Percentiles rank a stretch among this genome's conserved stretches.
Evolutionary conservation across 257 asterid species (phyloP).

Genomic region (Handroanthus guayacan): DNA sequence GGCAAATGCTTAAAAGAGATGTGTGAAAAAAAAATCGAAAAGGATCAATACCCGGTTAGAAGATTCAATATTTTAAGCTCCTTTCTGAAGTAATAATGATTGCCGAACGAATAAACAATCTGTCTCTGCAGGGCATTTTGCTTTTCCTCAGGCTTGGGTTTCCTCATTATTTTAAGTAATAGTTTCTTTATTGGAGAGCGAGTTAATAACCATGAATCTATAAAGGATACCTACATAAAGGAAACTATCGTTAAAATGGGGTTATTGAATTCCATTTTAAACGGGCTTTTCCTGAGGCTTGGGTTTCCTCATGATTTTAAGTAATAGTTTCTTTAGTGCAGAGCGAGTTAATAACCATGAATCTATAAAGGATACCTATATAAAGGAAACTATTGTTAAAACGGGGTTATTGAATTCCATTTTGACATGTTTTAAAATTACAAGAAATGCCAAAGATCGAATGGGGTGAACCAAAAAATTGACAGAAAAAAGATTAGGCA

Average conservation of each 20-base stretch:
- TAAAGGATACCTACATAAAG: conserved; percentile 71
- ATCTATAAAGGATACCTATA: conserved; percentile 85
- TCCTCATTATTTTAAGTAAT: conserved; percentile 81
- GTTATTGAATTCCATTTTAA: neutral
- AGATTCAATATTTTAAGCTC: conserved; percentile 87
- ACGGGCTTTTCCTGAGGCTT: conserved; percentile 48
- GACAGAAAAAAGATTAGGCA: neutral
- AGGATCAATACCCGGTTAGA: conserved; percentile 69
- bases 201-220: conserved; percentile 80
- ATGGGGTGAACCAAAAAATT: no score
- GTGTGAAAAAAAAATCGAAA: conserved; percentile 15
- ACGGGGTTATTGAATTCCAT: neutral
- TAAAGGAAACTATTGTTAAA: conserved; percentile 29
- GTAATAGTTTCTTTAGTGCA: conserved; percentile 77
- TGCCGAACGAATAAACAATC: conserved; percentile 78
- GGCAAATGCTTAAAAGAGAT: conserved; percentile 1
- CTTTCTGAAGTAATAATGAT: conserved; percentile 88
- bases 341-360: conserved; percentile 70
- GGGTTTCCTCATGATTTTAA: conserved; percentile 77
- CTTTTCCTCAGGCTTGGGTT: conserved; percentile 55
- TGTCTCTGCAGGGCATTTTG: conserved; percentile 59
- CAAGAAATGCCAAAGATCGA: neutral
- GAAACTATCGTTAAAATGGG: conserved; percentile 18
- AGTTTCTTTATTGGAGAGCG: conserved; percentile 69
- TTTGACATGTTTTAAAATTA: neutral